Conservation (phyloP, 73 alveolate species). For the Stentor roeselii region DNA sequence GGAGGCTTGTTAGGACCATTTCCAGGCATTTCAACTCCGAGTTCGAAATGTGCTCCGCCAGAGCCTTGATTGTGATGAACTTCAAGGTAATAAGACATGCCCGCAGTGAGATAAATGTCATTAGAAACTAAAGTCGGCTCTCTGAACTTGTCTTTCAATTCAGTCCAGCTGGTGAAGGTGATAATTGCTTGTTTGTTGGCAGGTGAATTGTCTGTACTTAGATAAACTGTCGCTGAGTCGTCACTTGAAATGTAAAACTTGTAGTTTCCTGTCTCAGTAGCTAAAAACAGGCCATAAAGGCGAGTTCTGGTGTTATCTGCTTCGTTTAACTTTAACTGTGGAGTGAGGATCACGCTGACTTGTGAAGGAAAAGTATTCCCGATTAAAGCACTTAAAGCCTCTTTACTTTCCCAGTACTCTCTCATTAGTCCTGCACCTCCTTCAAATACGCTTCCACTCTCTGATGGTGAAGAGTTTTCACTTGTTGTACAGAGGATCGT, state of each 20-base stretch:
- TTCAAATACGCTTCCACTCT: not conserved
- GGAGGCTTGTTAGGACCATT: not conserved
- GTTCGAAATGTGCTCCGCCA: not conserved
- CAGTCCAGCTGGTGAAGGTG: not conserved
- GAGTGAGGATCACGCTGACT: not conserved
- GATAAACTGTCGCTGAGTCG: conserved; percentile 30
- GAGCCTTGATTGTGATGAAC: not conserved
- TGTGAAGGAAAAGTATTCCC: not conserved
- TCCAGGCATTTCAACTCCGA: conserved; percentile 19
- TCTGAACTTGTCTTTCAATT: not conserved
- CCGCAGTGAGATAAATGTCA: not conserved
- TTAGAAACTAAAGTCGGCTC: not conserved
- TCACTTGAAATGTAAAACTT: conserved; percentile 41
- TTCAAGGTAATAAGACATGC: not conserved
- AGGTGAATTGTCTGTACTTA: conserved; percentile 16
- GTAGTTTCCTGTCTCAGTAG: conserved; percentile 38
- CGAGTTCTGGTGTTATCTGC: not conserved
- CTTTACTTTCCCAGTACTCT: not conserved
- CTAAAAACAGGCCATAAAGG: conserved; percentile 30
- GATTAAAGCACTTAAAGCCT: not conserved
- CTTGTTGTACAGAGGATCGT: not conserved
- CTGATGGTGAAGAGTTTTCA: not conserved
- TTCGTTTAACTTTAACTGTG: not conserved
- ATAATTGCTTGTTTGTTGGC: not conserved
- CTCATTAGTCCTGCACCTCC: conserved; percentile 9